A percentile compares a stretch with the other conserved stretches of the same genome.
Conservation (phyloP, 306 rosid genomes). For the Corylus americana region DNA sequence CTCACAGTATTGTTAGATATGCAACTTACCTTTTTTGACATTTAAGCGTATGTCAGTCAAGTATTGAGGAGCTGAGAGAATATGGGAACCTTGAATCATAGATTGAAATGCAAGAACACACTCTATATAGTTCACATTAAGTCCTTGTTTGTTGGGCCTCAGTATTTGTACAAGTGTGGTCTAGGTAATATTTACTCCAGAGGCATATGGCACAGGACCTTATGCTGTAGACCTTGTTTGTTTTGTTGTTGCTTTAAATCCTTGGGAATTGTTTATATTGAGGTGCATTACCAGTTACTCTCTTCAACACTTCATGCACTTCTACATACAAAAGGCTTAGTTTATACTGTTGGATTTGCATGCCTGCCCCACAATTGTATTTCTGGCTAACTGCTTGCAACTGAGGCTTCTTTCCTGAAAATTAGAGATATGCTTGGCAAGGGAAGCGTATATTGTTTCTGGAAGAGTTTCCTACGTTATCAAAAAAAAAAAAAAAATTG, state of each 20-base stretch:
- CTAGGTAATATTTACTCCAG: neutral
- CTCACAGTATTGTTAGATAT: neutral
- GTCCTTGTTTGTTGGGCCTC: neutral
- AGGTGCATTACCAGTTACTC: neutral
- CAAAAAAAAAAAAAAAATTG: no score
- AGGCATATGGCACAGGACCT: neutral
- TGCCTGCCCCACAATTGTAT: neutral
- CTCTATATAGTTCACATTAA: neutral
- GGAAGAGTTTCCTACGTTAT: no score
- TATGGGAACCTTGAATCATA: neutral
- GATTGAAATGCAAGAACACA: neutral
- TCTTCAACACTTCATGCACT: neutral
- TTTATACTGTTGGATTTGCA: neutral
- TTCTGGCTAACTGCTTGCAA: neutral
- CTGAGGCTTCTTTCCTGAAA: neutral
- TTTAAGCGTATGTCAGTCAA: neutral
- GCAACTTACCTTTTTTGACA: neutral
- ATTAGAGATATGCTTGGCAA: neutral
- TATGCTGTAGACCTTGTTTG: neutral
- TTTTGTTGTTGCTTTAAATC: neutral
- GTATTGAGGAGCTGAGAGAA: neutral
- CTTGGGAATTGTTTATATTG: neutral
- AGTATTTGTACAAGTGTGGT: neutral
- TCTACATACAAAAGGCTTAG: neutral
- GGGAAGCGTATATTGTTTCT: neutral